Percentiles rank a stretch among this genome's conserved stretches.
These are phyloP conservation scores for Yamagishiella unicocca DNA, from an alignment of 139 green algal genomes.

Conservation along the genomic window DNA sequence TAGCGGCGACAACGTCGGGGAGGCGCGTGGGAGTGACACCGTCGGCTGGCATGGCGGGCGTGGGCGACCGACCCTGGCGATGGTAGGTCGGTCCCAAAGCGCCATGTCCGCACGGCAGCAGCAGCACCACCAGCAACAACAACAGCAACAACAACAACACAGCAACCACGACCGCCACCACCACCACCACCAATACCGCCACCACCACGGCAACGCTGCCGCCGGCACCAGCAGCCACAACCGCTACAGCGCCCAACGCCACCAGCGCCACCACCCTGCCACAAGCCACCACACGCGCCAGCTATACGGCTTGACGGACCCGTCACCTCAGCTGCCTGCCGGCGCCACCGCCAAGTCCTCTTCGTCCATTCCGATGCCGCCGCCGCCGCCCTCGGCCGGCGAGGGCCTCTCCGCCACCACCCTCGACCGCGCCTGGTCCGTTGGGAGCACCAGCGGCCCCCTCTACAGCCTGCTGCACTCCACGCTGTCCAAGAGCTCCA, in stretches of 20 bases:
- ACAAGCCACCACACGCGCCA: background rate
- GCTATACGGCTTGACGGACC: background rate
- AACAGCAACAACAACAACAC: background rate
- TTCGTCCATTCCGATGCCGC: background rate
- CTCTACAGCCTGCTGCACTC: slow-evolving; percentile 29
- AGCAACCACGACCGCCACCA: background rate
- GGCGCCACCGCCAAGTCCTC: background rate
- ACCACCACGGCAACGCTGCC: background rate
- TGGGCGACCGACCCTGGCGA: background rate
- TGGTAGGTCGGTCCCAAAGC: background rate
- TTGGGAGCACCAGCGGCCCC: slow-evolving; percentile 13
- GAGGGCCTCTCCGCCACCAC: background rate
- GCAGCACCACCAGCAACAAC: background rate
- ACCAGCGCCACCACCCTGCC: background rate
- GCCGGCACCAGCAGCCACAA: background rate
- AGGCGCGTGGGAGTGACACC: background rate
- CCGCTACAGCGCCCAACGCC: background rate
- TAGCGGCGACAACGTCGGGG: background rate
- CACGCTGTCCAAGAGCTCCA: slow-evolving; percentile 7
- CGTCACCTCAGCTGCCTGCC: background rate
- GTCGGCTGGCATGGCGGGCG: background rate
- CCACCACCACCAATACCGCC: background rate
- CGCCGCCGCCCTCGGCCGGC: background rate
- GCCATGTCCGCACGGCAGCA: background rate
- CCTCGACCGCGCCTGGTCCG: slow-evolving; percentile 22